phyloP scores from a whole-genome alignment of 208 protist genomes.

The Trypanosoma boissoni region DNA sequence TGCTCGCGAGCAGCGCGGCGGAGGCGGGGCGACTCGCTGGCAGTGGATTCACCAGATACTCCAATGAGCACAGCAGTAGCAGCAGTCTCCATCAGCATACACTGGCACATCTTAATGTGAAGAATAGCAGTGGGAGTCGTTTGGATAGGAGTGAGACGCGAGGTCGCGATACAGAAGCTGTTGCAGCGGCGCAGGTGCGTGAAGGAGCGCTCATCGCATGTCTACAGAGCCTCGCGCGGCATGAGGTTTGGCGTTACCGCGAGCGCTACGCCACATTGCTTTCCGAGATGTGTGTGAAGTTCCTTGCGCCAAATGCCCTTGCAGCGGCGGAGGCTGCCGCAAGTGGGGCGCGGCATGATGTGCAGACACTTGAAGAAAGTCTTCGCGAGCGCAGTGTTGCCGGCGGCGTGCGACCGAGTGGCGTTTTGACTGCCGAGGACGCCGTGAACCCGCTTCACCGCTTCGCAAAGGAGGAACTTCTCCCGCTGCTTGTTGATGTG shows the following conservation, averaged over 20 bases:
- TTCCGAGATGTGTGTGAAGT: constrained; percentile 50
- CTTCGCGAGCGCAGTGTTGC: constrained; percentile 14
- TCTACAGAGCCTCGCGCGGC: constrained; percentile 42
- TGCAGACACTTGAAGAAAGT: constrained; percentile 12
- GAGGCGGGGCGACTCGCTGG: constrained; percentile 4
- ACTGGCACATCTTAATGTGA: no score
- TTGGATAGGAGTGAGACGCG: no score
- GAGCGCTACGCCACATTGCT: constrained; percentile 61
- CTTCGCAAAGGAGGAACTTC: constrained; percentile 60
- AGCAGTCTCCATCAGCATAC: no score
- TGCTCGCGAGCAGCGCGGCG: constrained; percentile 26
- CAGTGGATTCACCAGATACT: no score
- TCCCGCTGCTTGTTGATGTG: constrained; percentile 59
- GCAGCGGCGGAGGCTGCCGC: constrained; percentile 11
- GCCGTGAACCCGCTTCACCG: constrained; percentile 38
- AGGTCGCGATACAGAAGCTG: no score
- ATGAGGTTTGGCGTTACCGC: constrained; percentile 79
- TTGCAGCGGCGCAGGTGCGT: constrained; percentile 32
- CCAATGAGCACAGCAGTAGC: no score
- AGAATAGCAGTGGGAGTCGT: no score
- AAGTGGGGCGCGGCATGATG: not conserved
- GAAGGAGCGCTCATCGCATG: constrained; percentile 45
- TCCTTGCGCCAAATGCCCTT: constrained; percentile 32
- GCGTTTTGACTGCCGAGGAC: constrained; percentile 15
- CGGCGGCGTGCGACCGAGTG: constrained; percentile 2